Conservation (phyloP, 192 early-diverging fungal genomes). For the Rhizophagus sp. region DNA sequence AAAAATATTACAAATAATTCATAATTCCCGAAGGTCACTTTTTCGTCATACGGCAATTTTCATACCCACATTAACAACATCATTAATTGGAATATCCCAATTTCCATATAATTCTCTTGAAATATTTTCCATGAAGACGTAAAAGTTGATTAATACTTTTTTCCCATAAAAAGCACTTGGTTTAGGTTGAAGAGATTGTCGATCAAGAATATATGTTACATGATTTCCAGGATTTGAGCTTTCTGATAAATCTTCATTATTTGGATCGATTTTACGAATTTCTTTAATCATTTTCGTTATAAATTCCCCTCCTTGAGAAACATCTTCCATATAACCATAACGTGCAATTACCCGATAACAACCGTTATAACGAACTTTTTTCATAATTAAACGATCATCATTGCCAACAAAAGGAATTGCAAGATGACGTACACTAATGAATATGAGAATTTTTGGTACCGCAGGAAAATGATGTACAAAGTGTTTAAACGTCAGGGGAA, state of each 20-base stretch:
- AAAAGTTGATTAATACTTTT: background rate
- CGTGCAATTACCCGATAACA: conserved; percentile 7
- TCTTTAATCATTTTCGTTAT: background rate
- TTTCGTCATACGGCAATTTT: background rate
- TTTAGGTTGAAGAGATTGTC: background rate
- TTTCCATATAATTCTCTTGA: conserved; percentile 13
- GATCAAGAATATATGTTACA: conserved; percentile 10
- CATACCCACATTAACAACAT: conserved; percentile 23
- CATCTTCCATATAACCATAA: conserved; percentile 16
- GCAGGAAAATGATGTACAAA: conserved; percentile 32
- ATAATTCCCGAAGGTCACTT: too few species aligned
- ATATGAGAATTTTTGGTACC: conserved; percentile 26
- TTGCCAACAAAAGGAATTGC: conserved; percentile 19
- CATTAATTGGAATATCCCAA: conserved; percentile 14
- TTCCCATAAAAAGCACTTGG: background rate
- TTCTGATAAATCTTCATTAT: background rate
- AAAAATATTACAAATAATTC: too few species aligned
- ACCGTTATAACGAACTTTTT: background rate
- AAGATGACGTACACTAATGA: conserved; percentile 28
- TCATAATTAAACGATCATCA: conserved; percentile 22
- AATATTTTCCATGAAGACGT: conserved; percentile 6
- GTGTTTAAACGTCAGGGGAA: conserved; percentile 30
- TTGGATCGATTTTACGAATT: conserved; percentile 2
- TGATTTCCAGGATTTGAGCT: background rate
- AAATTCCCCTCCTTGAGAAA: conserved; percentile 22